A percentile compares a stretch with the other conserved stretches of the same genome.
phyloP scores from a whole-genome alignment of 345 rosid species.

The Brassica nigra region DNA sequence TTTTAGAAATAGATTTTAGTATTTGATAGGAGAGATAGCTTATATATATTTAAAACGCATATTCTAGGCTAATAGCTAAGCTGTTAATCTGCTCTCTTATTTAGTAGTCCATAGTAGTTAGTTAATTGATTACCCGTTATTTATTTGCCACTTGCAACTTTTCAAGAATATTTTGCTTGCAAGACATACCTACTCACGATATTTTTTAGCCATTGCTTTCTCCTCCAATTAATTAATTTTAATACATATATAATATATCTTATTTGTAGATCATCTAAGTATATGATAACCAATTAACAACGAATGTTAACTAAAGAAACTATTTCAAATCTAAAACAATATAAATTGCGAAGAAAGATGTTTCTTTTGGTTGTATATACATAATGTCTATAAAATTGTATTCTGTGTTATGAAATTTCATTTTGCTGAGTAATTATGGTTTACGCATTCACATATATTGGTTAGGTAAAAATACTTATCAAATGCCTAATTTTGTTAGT shows the following conservation, averaged over 20 bases:
- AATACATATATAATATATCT: neutral
- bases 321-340: neutral
- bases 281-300: conserved; percentile 6
- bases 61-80: conserved; percentile 7
- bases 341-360: too few relatives aligned
- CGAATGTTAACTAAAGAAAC: neutral
- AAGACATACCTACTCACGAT: conserved; percentile 30
- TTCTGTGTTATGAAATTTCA: neutral
- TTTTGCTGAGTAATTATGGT: neutral
- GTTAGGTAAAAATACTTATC: neutral
- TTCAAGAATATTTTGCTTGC: conserved; percentile 30
- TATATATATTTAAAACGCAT: conserved; percentile 19
- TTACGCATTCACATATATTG: neutral
- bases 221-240: neutral
- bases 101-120: neutral
- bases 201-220: neutral
- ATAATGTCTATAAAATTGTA: neutral
- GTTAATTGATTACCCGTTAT: neutral
- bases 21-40: conserved; percentile 37
- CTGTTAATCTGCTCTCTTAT: conserved; percentile 9
- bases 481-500: too few relatives aligned
- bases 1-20: neutral
- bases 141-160: conserved; percentile 26
- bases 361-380: neutral
- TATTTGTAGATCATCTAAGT: neutral